Percentiles rank a stretch among this genome's conserved stretches.
These are phyloP conservation scores for Tuber umbilicatum DNA, from an alignment of 495 filamentous ascomycete genomes.

Conservation along the genomic window DNA sequence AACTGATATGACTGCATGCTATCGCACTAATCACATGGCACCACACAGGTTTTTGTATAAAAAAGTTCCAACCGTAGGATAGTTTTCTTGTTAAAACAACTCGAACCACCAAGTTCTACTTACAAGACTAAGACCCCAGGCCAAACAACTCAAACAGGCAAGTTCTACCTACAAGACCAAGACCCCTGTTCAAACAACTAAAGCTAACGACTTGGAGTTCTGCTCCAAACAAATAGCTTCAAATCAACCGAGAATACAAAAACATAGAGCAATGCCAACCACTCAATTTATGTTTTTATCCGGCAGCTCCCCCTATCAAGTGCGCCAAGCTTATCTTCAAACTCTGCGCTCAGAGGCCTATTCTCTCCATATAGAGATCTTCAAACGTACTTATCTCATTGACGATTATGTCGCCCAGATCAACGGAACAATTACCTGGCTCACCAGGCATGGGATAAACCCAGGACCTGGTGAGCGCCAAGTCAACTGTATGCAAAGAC, in stretches of 20 bases:
- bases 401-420: not conserved
- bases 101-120: too few species aligned
- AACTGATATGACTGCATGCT: not conserved
- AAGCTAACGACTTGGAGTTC: too few species aligned
- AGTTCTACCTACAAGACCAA: too few species aligned
- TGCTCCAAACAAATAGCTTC: too few species aligned
- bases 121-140: too few species aligned
- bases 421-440: not conserved
- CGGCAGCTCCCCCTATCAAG: rapidly evolving
- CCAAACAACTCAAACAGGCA: too few species aligned
- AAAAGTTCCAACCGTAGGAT: too few species aligned
- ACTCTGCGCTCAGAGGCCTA: not conserved
- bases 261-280: not conserved
- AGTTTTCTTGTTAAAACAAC: too few species aligned
- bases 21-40: not conserved
- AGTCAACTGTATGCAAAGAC: not conserved
- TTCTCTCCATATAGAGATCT: not conserved
- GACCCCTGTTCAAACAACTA: too few species aligned
- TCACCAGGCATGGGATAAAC: rapidly evolving
- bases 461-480: not conserved
- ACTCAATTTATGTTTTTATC: too few species aligned
- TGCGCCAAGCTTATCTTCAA: not conserved
- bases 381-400: not conserved
- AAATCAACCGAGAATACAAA: too few species aligned
- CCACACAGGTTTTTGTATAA: not conserved